These are phyloP conservation scores for Fusarium devonianum DNA, from an alignment of 2,329 filamentous ascomycete genomes.

Conservation along the genomic window DNA sequence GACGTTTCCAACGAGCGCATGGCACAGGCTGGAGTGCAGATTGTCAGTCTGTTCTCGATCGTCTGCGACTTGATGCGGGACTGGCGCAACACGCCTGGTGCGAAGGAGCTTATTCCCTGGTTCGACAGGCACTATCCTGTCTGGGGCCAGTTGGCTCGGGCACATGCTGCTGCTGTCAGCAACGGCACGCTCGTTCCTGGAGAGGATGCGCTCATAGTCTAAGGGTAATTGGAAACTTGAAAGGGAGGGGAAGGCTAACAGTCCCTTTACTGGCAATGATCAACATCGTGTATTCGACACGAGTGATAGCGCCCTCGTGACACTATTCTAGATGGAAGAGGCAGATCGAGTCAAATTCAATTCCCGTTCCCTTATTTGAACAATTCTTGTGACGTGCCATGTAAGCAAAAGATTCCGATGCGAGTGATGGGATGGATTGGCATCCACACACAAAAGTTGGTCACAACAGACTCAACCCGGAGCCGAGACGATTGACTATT, in stretches of 20 bases:
- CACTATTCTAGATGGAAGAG: too few species aligned
- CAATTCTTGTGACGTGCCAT: too few species aligned
- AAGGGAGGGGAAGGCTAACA: background rate
- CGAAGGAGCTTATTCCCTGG: slow-evolving; percentile 66
- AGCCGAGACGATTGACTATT: too few species aligned
- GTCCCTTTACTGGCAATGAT: background rate
- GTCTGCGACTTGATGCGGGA: slow-evolving; percentile 75
- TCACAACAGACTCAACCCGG: too few species aligned
- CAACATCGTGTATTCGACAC: too few species aligned
- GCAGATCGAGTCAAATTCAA: too few species aligned
- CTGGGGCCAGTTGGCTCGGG: slow-evolving; percentile 69
- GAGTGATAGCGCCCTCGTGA: too few species aligned
- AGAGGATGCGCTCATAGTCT: slow-evolving; percentile 49
- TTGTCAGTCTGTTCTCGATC: slow-evolving; percentile 68
- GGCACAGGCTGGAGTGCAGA: slow-evolving; percentile 70
- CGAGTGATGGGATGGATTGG: too few species aligned
- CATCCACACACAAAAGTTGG: too few species aligned
- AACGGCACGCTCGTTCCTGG: slow-evolving; percentile 67
- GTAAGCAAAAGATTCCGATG: too few species aligned
- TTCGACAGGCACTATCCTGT: slow-evolving; percentile 70
- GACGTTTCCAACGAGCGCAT: slow-evolving; percentile 72
- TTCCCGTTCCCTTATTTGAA: too few species aligned
- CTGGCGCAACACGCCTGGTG: slow-evolving; percentile 65
- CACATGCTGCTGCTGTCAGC: slow-evolving; percentile 65
- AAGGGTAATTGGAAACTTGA: background rate